Conservation (phyloP, 345 rosid species). For the Brassica juncea region DNA sequence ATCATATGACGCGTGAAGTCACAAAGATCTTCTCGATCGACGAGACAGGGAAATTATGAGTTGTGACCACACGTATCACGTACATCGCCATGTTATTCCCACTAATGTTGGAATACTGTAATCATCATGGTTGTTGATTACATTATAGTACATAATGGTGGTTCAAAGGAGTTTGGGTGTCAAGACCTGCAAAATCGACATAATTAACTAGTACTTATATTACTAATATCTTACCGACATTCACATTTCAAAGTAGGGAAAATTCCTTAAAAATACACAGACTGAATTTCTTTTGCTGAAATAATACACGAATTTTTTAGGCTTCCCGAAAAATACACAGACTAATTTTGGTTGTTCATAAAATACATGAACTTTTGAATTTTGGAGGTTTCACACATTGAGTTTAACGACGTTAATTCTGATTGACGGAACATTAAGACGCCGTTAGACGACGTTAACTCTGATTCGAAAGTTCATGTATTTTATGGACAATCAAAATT, state of each 20-base stretch:
- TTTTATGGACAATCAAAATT: too few species aligned
- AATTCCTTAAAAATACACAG: too few species aligned
- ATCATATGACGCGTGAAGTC: not conserved
- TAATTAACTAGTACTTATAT: not conserved
- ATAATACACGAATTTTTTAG: too few species aligned
- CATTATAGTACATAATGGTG: not conserved
- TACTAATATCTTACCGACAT: not conserved
- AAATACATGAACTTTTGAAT: too few species aligned
- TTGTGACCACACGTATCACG: not conserved
- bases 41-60: slow-evolving; percentile 4
- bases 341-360: too few species aligned
- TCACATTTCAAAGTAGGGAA: not conserved
- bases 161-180: not conserved
- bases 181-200: not conserved
- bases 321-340: too few species aligned
- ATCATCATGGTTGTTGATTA: not conserved
- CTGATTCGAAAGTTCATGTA: too few species aligned
- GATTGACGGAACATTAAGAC: too few species aligned
- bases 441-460: too few species aligned
- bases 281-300: too few species aligned
- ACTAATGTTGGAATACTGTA: not conserved
- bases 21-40: not conserved
- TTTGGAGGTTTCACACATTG: too few species aligned
- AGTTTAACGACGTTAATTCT: too few species aligned
- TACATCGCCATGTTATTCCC: slow-evolving; percentile 2